These are phyloP conservation scores for Aspergillus novoparasiticus DNA, from an alignment of 2,329 filamentous ascomycete genomes.

Conservation along the genomic window DNA sequence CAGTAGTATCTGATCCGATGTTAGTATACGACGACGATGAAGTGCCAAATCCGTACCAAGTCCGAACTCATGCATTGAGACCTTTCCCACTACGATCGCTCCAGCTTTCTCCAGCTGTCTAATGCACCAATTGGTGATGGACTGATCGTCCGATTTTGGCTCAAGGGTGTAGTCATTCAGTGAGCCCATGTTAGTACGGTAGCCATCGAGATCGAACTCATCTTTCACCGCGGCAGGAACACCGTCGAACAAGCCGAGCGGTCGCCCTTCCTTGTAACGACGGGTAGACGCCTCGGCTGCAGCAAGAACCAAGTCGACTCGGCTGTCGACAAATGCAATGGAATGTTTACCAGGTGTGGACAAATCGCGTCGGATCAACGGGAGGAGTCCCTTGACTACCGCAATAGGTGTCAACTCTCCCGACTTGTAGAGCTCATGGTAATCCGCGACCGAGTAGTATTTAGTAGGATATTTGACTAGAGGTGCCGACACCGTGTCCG, in stretches of 20 bases:
- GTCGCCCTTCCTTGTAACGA: constrained; percentile 64
- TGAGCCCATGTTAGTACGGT: constrained; percentile 64
- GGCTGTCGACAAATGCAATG: constrained; percentile 65
- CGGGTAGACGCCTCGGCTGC: constrained; percentile 69
- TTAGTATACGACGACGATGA: background rate
- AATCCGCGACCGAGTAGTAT: constrained; percentile 69
- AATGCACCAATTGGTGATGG: constrained; percentile 65
- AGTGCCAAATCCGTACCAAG: constrained; percentile 43
- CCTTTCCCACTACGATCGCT: constrained; percentile 70
- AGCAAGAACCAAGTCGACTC: constrained; percentile 59
- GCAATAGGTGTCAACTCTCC: constrained; percentile 68
- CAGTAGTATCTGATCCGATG: constrained; percentile 58
- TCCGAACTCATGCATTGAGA: constrained; percentile 73
- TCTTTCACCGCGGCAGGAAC: constrained; percentile 79
- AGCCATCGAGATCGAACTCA: constrained; percentile 68
- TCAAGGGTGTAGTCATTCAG: constrained; percentile 53
- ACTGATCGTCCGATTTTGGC: constrained; percentile 33
- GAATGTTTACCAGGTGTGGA: constrained; percentile 60
- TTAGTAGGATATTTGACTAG: constrained; percentile 34
- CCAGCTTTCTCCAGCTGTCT: constrained; percentile 67
- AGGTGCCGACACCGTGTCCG: background rate
- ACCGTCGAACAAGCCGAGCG: constrained; percentile 70
- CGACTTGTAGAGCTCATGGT: constrained; percentile 68
- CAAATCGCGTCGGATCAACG: constrained; percentile 62
- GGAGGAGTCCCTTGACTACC: constrained; percentile 67